phyloP scores from a whole-genome alignment of 2,329 filamentous ascomycete genomes.

The Cladophialophora chaetospira region DNA sequence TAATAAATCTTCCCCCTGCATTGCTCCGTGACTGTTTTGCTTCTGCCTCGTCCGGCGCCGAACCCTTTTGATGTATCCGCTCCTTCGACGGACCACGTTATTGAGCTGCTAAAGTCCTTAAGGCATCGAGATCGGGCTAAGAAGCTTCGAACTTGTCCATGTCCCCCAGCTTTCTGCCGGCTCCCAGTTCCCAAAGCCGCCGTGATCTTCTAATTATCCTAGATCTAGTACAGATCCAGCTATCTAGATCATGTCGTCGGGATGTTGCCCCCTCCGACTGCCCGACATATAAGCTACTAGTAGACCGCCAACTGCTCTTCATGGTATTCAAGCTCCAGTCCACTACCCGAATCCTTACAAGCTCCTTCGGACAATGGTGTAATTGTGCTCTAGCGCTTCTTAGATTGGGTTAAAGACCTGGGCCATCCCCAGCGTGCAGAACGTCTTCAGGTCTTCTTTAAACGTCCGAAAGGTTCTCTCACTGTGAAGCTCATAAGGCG shows the following conservation, averaged over 20 bases:
- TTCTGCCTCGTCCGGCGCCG: slow-evolving; percentile 2
- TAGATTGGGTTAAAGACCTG: not conserved
- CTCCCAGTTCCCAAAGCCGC: slow-evolving; percentile 1
- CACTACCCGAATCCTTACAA: not conserved
- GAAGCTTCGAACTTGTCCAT: not conserved
- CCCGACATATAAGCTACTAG: slow-evolving; percentile 9
- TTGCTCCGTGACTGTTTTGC: not conserved
- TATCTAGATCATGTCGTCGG: slow-evolving; percentile 4
- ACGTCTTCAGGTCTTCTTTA: no score
- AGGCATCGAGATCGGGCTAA: not conserved
- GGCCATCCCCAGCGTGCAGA: not conserved
- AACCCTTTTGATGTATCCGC: slow-evolving; percentile 4
- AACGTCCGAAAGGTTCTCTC: no score
- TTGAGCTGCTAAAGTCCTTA: slow-evolving; percentile 7
- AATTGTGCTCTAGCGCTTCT: slow-evolving; percentile 3
- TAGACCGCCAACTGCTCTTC: not conserved
- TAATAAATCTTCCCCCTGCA: slow-evolving; percentile 1
- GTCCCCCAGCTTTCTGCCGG: slow-evolving; percentile 3
- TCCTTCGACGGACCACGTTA: not conserved
- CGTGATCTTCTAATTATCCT: slow-evolving; percentile 3
- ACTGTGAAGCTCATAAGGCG: no score
- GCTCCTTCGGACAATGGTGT: not conserved
- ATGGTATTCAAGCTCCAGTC: not conserved
- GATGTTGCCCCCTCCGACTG: slow-evolving; percentile 14
- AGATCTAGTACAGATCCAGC: slow-evolving; percentile 7